A percentile compares a stretch with the other conserved stretches of the same genome.
Evolutionary conservation across 1,284 basidiomycete genomes (phyloP).

Genomic region (Cryptococcus sp.): DNA sequence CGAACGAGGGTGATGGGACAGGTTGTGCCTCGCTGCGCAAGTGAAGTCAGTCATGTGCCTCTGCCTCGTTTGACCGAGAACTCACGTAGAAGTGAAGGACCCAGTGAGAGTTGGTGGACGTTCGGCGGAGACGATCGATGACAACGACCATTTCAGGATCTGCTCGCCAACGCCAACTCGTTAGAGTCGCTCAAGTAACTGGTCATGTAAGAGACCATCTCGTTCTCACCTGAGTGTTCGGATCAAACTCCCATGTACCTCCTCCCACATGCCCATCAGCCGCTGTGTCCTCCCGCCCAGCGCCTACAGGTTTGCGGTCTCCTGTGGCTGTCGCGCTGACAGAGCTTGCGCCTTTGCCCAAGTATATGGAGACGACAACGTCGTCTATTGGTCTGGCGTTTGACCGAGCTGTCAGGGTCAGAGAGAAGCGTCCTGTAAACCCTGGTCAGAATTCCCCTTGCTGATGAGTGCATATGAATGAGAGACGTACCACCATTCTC

Average conservation of each 20-base stretch:
- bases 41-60: neutral
- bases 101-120: slow-evolving; percentile 71
- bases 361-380: slow-evolving; percentile 67
- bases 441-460: slow-evolving; percentile 5
- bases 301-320: slow-evolving; percentile 38
- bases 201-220: neutral
- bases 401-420: slow-evolving; percentile 69
- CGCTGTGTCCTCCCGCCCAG: slow-evolving; percentile 50
- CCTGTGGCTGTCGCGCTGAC: slow-evolving; percentile 48
- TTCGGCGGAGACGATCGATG: slow-evolving; percentile 66
- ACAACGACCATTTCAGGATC: slow-evolving; percentile 74
- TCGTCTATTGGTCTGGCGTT: slow-evolving; percentile 68
- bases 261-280: slow-evolving; percentile 56
- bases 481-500: slow-evolving; percentile 63
- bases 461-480: neutral
- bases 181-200: slow-evolving; percentile 1
- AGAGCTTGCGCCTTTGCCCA: slow-evolving; percentile 70
- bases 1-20: slow-evolving; percentile 68
- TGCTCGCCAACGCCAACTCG: slow-evolving; percentile 44
- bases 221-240: slow-evolving; percentile 61
- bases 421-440: slow-evolving; percentile 65
- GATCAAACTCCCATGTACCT: slow-evolving; percentile 76
- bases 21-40: slow-evolving; percentile 36
- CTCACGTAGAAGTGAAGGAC: slow-evolving; percentile 65
- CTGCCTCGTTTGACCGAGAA: neutral